Conservation (phyloP, 1,139 yeast species). For the Candida sojae region DNA sequence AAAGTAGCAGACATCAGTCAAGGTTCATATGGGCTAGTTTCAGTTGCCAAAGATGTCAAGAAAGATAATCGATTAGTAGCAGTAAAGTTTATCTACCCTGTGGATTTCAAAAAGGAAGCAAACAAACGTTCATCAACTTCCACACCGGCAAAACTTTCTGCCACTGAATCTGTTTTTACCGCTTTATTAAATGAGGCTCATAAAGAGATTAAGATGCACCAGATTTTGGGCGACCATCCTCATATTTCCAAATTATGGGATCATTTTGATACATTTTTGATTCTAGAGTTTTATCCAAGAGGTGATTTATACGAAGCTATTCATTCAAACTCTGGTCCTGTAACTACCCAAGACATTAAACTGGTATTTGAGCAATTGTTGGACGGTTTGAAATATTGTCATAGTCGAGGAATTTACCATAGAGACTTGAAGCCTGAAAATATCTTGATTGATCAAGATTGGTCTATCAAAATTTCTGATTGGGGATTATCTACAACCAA, state of each 20-base stretch:
- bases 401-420: conserved; percentile 71
- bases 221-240: conserved; percentile 63
- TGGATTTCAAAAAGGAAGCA: conserved; percentile 32
- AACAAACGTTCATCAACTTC: conserved; percentile 30
- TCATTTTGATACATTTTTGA: conserved; percentile 76
- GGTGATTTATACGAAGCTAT: conserved; percentile 96
- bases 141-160: conserved; percentile 37
- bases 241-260: conserved; percentile 71
- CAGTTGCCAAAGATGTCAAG: conserved; percentile 73
- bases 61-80: conserved; percentile 65
- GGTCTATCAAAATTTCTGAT: conserved; percentile 82
- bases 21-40: conserved; percentile 92
- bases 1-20: conserved; percentile 81
- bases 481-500: conserved; percentile 89
- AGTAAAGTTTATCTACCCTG: conserved; percentile 72
- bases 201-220: conserved; percentile 77
- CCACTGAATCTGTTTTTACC: conserved; percentile 29
- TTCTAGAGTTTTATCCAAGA: conserved; percentile 84
- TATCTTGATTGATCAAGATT: conserved; percentile 74
- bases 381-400: conserved; percentile 79
- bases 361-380: conserved; percentile 77
- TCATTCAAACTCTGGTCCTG: conserved; percentile 77
- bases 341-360: conserved; percentile 70
- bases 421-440: conserved; percentile 92
- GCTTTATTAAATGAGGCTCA: conserved; percentile 63